Evolutionary conservation across 1,284 basidiomycete genomes (phyloP), one percentile per base, ranked within the genome.

Genomic region (Cutaneotrichosporon cutaneum): DNA sequence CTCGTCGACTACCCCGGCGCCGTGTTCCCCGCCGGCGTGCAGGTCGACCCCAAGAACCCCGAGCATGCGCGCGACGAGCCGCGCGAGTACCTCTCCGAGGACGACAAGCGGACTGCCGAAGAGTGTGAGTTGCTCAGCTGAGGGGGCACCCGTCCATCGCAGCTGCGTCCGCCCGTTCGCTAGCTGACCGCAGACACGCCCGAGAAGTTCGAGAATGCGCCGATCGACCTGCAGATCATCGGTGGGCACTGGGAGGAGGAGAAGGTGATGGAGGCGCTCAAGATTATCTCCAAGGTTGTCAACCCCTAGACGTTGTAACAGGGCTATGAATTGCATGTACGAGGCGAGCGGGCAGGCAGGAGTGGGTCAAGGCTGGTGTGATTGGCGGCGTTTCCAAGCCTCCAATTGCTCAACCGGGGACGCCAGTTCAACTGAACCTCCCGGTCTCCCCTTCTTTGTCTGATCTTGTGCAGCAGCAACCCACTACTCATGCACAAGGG

Each of bases 1-100:
- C 72, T 82, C 9, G 81, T 90, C 33, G 90, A 91, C 73, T 89
- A 86, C 68, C 82, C 88, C 0, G 82, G 84, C 3, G 80, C 85
- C 16, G 79, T 85, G 6, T 83, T 92, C 66, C 90, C 90, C 0
- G 86, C 87, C 1, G 83, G 85, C 0, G 65, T 69, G 56, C 82
- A 24, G 32, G 69, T 66, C 45, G 59, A 59, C 50, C 54, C 59
- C 11, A 56, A 48, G 18, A 60, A 67, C 44, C 30, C 39, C 3
- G 58, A 35, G 3, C 51, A 54, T 16, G 53, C 47, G 11, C n/a
- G 22, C 26, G 62, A 61, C 36, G n/a, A 26, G 26, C 39, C 35
- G 26, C 53, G 82, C 56, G 68, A 74, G 27, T 88, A 87, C 72
- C 75, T 83, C 30, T 79, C 76, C 32, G 71, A 77, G 0, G 58